Evolutionary conservation across 163 green algal genomes (phyloP), one percentile per base, ranked within the genome.

Genomic region (Scenedesmus sp.): DNA sequence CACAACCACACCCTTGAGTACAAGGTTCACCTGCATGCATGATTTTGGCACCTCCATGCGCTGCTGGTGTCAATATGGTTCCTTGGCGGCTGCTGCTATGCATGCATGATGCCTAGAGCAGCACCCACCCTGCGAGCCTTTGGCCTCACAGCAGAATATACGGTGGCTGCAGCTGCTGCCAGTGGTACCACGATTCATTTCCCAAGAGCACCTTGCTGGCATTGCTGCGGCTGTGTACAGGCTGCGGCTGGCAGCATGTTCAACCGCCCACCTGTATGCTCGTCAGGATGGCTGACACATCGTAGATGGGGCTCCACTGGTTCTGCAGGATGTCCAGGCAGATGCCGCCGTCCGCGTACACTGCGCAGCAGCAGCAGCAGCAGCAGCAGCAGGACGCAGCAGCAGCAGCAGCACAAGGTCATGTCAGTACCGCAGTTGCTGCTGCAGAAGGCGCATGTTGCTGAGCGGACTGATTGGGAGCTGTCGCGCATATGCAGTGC

Each of bases 221-320:
- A 18, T 9, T 83, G n/a, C 82, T 16, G 18, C 4, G 1, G n/a
- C 76, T 23, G 76, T 59, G 7, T n/a, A 59, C 46, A 5, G 70
- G 55, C 52, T 70, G 82, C 82, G 70, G 84, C 10, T 67, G 64
- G 12, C 3, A 13, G 4, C 84, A 2, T 3, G 16, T 0, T 70
- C 16, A 46, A 46, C 34, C 34, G 2, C 88, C 7, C 77, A 97
- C 97, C 95, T 99, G 98, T 55, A 99, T 99, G 6, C 97, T 99
- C 12, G 98, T 99, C 1, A 99, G 94, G 62, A 99, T 98, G 6
- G 98, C 98, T 15, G 96, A 96, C 0, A 99, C 98, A 86, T 99
- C 98, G 82, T 99, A 99, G 93, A 99, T 99, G 23, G 98, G 98
- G 91, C 96, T 99, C 97, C 98, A 99, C 88, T 98, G 95, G 85